Conservation (phyloP, 2,329 filamentous ascomycete genomes). For the Chaetothyriales sp. region DNA sequence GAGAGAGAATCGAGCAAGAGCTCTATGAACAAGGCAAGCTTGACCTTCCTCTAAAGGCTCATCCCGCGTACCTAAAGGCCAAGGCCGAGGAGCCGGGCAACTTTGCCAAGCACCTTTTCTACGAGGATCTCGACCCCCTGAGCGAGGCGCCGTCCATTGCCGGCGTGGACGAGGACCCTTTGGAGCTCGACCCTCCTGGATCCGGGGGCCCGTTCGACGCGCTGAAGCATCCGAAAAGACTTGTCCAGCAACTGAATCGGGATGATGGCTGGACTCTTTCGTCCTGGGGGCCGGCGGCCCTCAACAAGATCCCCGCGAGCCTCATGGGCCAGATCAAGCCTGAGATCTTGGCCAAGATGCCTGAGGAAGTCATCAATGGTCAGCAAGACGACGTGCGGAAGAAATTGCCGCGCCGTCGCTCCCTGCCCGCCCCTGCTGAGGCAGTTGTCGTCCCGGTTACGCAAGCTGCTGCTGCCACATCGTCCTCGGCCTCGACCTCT, state of each 20-base stretch:
- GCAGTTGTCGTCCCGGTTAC: too few species aligned
- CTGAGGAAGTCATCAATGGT: constrained; percentile 2
- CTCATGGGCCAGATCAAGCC: constrained; percentile 1
- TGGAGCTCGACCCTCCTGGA: constrained; percentile 8
- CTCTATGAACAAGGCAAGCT: background rate
- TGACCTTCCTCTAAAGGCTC: background rate
- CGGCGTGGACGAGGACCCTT: background rate
- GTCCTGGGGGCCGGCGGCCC: constrained; percentile 3
- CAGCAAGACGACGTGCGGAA: constrained; percentile 1
- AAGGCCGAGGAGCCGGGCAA: background rate
- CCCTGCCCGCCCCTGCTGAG: background rate
- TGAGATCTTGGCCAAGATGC: constrained; percentile 4
- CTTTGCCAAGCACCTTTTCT: background rate
- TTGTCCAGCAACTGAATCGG: constrained; percentile 7
- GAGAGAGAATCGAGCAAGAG: constrained; percentile 4
- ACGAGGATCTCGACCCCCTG: background rate
- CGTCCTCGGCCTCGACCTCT: background rate
- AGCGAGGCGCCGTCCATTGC: background rate
- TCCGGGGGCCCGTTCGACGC: constrained; percentile 7
- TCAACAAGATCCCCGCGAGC: constrained; percentile 3
- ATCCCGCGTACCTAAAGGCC: constrained; percentile 1
- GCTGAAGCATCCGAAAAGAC: constrained; percentile 6
- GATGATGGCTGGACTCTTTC: background rate
- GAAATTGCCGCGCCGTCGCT: background rate
- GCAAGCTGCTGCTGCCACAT: background rate